Conservation (phyloP, 164 flowering plant species). For the Magnolia sinica region DNA sequence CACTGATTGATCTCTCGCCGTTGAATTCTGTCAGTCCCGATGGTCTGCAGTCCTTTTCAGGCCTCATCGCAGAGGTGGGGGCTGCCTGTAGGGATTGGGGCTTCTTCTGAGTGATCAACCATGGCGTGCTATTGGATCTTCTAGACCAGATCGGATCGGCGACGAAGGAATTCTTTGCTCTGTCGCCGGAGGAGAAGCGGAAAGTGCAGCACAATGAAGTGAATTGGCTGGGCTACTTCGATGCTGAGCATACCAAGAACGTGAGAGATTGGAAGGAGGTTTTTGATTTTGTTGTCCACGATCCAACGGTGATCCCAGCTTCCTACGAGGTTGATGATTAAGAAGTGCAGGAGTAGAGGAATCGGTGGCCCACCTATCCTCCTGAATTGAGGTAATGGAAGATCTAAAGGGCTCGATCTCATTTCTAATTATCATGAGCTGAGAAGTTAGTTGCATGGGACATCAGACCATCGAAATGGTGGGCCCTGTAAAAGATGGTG, state of each 20-base stretch:
- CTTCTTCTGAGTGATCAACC: slow-evolving; percentile 70
- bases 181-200: slow-evolving; percentile 48
- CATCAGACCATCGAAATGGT: neutral
- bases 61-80: slow-evolving; percentile 30
- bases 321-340: slow-evolving; percentile 26
- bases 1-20: slow-evolving; percentile 43
- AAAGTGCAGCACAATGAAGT: slow-evolving; percentile 45
- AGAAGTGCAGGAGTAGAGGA: slow-evolving; percentile 25
- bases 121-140: slow-evolving; percentile 42
- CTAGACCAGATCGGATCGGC: slow-evolving; percentile 23
- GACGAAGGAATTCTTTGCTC: slow-evolving; percentile 39
- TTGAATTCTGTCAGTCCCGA: slow-evolving; percentile 1
- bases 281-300: slow-evolving; percentile 39
- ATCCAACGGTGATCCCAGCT: slow-evolving; percentile 37
- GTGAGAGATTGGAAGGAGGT: slow-evolving; percentile 85
- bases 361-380: slow-evolving; percentile 57
- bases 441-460: too few relatives aligned
- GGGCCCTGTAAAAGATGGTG: neutral
- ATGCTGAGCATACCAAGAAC: slow-evolving; percentile 61
- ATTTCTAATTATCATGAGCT: too few relatives aligned
- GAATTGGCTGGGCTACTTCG: slow-evolving; percentile 51
- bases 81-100: slow-evolving; percentile 64
- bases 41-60: neutral
- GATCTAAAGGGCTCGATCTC: neutral
- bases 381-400: slow-evolving; percentile 33